Evolutionary conservation across 2,329 filamentous ascomycete genomes (phyloP).

Genomic region (Colletotrichum kahawae): DNA sequence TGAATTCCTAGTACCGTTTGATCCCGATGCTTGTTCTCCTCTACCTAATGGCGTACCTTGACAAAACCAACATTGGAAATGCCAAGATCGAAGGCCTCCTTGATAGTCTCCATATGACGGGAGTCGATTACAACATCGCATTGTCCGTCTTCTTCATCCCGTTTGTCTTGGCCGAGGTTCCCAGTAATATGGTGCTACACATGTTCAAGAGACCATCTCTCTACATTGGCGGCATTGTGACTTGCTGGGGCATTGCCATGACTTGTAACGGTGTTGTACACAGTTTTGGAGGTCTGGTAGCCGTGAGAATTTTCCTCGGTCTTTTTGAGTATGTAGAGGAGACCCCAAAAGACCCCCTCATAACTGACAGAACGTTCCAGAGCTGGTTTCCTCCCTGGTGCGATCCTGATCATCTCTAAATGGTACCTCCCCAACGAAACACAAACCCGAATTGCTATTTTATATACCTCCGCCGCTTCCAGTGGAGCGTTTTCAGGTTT

Average conservation of each 20-base stretch:
- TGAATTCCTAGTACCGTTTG: conserved; percentile 24
- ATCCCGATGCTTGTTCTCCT: conserved; percentile 34
- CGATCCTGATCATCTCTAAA: conserved; percentile 35
- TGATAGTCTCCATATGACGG: conserved; percentile 52
- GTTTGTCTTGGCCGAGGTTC: conserved; percentile 55
- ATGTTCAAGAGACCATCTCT: conserved; percentile 44
- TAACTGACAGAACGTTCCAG: conserved; percentile 21
- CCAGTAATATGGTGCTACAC: conserved; percentile 44
- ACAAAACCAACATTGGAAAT: conserved; percentile 49
- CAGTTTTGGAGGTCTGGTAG: conserved; percentile 43
- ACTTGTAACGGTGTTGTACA: conserved; percentile 39
- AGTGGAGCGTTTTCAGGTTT: conserved; percentile 52
- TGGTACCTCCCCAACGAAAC: conserved; percentile 37
- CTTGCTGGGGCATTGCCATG: conserved; percentile 43
- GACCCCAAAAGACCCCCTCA: neutral
- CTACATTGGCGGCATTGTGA: conserved; percentile 44
- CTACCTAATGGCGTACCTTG: conserved; percentile 34
- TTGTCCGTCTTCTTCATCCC: conserved; percentile 67
- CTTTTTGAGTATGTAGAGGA: conserved; percentile 35
- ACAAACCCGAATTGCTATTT: conserved; percentile 33
- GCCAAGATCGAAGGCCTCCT: conserved; percentile 60
- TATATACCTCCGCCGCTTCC: conserved; percentile 40
- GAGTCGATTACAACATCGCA: conserved; percentile 65
- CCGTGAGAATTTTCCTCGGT: conserved; percentile 44
- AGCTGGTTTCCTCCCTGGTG: conserved; percentile 36